Percentiles rank a stretch among this genome's conserved stretches.
Evolutionary conservation across 2,329 filamentous ascomycete species (phyloP).

Genomic region (Fusarium coicis): DNA sequence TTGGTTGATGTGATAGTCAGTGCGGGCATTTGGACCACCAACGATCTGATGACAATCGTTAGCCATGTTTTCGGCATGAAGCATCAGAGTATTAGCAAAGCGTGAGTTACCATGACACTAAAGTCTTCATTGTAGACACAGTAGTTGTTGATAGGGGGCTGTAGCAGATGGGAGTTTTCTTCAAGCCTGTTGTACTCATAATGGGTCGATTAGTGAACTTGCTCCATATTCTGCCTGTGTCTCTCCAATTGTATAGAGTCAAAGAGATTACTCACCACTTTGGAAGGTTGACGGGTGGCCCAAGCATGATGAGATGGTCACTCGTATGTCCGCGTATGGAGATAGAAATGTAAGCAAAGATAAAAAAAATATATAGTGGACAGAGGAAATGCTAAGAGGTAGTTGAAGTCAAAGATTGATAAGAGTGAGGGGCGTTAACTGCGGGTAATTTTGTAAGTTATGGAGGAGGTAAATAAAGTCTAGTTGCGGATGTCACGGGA

Average conservation of each 20-base stretch:
- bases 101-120: slow-evolving; percentile 75
- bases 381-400: neutral
- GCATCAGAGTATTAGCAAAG: neutral
- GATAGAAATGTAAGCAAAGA: neutral
- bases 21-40: slow-evolving; percentile 93
- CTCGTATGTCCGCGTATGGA: neutral
- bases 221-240: neutral
- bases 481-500: slow-evolving; percentile 30
- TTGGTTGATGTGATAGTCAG: slow-evolving; percentile 97
- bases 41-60: slow-evolving; percentile 70
- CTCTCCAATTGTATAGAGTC: neutral
- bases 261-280: slow-evolving; percentile 61
- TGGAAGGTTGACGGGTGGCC: slow-evolving; percentile 64
- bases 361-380: neutral
- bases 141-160: slow-evolving; percentile 97
- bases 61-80: neutral
- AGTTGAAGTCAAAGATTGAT: neutral
- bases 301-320: slow-evolving; percentile 55
- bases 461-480: neutral
- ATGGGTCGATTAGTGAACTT: slow-evolving; percentile 15
- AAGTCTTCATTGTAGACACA: slow-evolving; percentile 90
- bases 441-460: slow-evolving; percentile 17
- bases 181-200: slow-evolving; percentile 72
- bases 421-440: slow-evolving; percentile 19
- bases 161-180: slow-evolving; percentile 89